Evolutionary conservation across 345 rosid species (phyloP).

Genomic region (Punica granatum): DNA sequence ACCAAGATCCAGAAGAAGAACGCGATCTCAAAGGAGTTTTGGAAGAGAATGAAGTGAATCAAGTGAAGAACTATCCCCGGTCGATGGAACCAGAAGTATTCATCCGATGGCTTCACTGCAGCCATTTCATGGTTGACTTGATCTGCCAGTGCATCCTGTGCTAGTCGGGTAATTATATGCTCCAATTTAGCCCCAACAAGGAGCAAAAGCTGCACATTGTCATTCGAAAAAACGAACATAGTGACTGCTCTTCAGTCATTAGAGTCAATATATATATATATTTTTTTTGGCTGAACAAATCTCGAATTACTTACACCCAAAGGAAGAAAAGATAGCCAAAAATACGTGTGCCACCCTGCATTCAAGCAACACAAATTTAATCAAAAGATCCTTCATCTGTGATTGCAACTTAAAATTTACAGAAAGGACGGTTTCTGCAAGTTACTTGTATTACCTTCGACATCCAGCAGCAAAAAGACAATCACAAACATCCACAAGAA

Average conservation of each 20-base stretch:
- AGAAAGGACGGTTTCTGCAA: not conserved
- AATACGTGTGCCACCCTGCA: constrained; percentile 81
- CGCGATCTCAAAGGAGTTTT: constrained; percentile 76
- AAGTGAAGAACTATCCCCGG: constrained; percentile 49
- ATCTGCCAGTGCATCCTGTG: constrained; percentile 31
- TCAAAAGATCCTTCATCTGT: not conserved
- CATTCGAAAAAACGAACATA: not conserved
- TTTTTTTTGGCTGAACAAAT: not conserved
- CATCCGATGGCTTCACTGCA: constrained; percentile 58
- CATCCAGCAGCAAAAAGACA: constrained; percentile 61
- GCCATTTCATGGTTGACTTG: constrained; percentile 24
- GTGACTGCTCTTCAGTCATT: not conserved
- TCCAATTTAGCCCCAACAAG: constrained; percentile 78
- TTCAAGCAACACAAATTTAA: not conserved
- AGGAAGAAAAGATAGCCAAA: constrained; percentile 87
- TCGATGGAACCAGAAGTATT: constrained; percentile 59
- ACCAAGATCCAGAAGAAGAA: constrained; percentile 92
- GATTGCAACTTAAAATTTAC: not conserved
- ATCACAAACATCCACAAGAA: constrained; percentile 87
- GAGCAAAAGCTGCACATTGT: constrained; percentile 49
- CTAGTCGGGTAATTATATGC: constrained; percentile 51
- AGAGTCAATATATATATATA: not conserved
- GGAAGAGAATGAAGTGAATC: constrained; percentile 80
- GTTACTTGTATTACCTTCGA: constrained; percentile 40
- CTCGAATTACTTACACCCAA: constrained; percentile 45